These are phyloP conservation scores for Lactarius sanguifluus DNA, from an alignment of 768 basidiomycete species.

Conservation along the genomic window DNA sequence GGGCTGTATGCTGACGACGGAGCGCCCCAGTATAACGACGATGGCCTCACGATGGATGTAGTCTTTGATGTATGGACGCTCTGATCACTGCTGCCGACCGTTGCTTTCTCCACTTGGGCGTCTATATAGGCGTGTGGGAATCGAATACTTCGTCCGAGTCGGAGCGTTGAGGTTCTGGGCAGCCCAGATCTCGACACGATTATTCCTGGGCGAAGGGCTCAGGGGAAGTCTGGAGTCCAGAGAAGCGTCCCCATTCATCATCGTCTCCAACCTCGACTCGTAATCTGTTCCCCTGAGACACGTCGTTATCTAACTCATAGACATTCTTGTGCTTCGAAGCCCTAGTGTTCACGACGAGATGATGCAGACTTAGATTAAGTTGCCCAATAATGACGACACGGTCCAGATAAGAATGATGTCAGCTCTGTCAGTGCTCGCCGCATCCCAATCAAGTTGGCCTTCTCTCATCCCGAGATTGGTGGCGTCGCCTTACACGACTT, in stretches of 20 bases:
- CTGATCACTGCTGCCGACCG: background rate
- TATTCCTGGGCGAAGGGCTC: background rate
- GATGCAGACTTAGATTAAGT: background rate
- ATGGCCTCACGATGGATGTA: background rate
- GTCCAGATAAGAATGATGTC: background rate
- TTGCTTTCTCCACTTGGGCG: background rate
- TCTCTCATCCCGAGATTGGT: too few species aligned
- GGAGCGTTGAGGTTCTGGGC: background rate
- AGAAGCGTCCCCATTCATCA: slow-evolving; percentile 3
- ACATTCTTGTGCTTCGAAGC: background rate
- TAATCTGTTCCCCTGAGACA: background rate
- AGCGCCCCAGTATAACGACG: background rate
- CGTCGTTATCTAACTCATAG: slow-evolving; percentile 4
- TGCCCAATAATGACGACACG: background rate
- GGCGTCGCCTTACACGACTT: too few species aligned
- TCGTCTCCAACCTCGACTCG: background rate
- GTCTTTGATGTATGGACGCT: background rate
- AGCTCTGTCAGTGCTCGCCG: background rate
- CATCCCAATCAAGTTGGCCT: background rate
- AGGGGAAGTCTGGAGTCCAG: background rate
- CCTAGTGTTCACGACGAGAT: background rate
- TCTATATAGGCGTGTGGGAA: slow-evolving; percentile 3
- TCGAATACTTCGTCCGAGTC: background rate
- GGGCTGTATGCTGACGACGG: background rate
- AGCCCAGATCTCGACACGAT: background rate